phyloP scores from a whole-genome alignment of 495 filamentous ascomycete species.

The Tuber indicum region DNA sequence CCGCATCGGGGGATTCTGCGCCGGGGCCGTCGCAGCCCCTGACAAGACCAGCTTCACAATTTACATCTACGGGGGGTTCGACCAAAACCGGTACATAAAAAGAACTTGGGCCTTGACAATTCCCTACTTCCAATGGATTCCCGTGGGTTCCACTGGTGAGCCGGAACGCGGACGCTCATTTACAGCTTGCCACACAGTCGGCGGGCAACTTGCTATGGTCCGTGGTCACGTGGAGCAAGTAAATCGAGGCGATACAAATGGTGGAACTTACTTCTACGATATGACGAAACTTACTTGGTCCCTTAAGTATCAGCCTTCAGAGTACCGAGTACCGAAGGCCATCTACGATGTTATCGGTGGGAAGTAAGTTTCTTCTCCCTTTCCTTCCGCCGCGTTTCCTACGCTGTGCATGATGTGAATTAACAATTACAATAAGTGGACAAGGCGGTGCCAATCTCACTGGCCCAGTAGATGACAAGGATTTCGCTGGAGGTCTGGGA shows the following conservation, averaged over 20 bases:
- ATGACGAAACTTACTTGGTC: neutral
- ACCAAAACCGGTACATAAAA: too few species aligned
- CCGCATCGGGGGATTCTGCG: too few species aligned
- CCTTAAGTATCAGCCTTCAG: neutral
- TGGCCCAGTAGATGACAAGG: conserved; percentile 1
- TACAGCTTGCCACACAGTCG: neutral
- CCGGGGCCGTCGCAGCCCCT: too few species aligned
- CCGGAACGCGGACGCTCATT: neutral
- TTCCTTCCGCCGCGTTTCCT: too few species aligned
- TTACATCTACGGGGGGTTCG: too few species aligned
- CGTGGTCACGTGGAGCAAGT: too few species aligned
- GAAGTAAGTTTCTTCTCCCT: too few species aligned
- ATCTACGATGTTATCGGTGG: too few species aligned
- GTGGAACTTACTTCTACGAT: too few species aligned
- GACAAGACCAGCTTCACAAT: too few species aligned
- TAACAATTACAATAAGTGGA: conserved; percentile 13
- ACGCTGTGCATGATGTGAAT: neutral
- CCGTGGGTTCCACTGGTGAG: neutral
- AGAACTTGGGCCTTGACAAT: neutral
- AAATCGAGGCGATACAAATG: too few species aligned
- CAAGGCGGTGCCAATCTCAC: conserved; percentile 9
- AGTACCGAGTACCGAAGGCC: too few species aligned
- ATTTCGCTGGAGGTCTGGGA: conserved; percentile 7
- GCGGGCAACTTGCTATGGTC: neutral
- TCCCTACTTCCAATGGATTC: neutral